These are phyloP conservation scores for Puccinia hordei DNA, from an alignment of 1,284 basidiomycete genomes.

Conservation along the genomic window DNA sequence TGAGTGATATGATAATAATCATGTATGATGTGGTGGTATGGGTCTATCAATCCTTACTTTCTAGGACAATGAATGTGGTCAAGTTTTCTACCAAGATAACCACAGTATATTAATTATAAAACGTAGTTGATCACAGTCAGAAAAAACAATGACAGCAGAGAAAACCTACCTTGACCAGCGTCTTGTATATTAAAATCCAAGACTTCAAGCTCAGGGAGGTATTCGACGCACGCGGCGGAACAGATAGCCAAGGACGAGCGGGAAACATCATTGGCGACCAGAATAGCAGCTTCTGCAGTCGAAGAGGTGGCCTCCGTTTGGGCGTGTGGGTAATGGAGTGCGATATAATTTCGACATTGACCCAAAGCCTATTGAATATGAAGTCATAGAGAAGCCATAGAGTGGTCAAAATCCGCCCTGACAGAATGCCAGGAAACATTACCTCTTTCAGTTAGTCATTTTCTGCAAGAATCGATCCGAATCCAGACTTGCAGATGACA, in stretches of 20 bases:
- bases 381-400: background rate
- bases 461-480: no score
- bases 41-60: background rate
- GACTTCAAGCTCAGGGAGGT: constrained; percentile 21
- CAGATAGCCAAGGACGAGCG: constrained; percentile 33
- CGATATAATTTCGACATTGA: constrained; percentile 39
- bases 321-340: constrained; percentile 25
- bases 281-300: constrained; percentile 23
- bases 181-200: constrained; percentile 39
- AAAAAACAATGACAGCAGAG: background rate
- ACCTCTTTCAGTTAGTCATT: background rate
- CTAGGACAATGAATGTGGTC: background rate
- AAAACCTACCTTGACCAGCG: constrained; percentile 18
- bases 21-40: no score
- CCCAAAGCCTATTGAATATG: constrained; percentile 11
- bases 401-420: background rate
- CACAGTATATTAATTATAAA: background rate
- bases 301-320: constrained; percentile 16
- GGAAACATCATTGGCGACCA: constrained; percentile 6
- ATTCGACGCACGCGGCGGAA: constrained; percentile 7
- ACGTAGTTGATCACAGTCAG: background rate
- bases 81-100: background rate
- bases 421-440: background rate
- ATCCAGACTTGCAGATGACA: background rate
- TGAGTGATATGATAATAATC: no score